Conservation (phyloP, 306 rosid species). For the Fragaria ananassa region DNA sequence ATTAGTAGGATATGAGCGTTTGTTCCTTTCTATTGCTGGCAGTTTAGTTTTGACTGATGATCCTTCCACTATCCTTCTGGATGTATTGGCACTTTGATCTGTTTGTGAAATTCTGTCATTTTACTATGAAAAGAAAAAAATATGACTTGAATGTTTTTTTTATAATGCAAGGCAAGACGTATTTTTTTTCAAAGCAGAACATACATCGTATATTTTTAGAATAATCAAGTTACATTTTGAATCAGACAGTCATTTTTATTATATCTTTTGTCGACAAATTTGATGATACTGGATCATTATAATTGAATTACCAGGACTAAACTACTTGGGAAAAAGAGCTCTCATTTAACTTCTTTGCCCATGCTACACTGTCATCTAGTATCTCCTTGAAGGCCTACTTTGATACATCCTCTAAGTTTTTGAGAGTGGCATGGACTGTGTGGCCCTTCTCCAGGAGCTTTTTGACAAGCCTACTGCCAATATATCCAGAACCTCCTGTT, state of each 20-base stretch:
- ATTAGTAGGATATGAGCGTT: too few relatives aligned
- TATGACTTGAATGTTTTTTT: neutral
- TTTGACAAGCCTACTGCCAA: conserved; percentile 38
- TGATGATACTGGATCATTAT: neutral
- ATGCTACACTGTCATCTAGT: conserved; percentile 19
- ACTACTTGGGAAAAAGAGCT: neutral
- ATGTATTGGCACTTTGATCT: neutral
- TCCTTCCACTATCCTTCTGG: too few relatives aligned
- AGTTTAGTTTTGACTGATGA: too few relatives aligned
- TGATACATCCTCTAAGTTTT: conserved; percentile 37
- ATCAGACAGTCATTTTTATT: neutral
- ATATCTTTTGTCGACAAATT: too few relatives aligned
- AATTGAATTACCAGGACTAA: neutral
- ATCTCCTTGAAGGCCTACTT: conserved; percentile 28
- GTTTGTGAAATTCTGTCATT: neutral
- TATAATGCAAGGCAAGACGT: too few relatives aligned
- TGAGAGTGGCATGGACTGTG: conserved; percentile 50
- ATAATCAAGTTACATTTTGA: neutral
- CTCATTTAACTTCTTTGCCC: conserved; percentile 8
- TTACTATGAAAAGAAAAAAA: neutral
- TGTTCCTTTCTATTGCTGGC: too few relatives aligned
- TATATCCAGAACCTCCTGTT: conserved; percentile 46
- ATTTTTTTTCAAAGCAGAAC: too few relatives aligned
- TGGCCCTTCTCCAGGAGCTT: conserved; percentile 44
- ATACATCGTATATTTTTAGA: neutral